These are phyloP conservation scores for Combretum micranthum DNA, from an alignment of 345 rosid species.

Conservation along the genomic window DNA sequence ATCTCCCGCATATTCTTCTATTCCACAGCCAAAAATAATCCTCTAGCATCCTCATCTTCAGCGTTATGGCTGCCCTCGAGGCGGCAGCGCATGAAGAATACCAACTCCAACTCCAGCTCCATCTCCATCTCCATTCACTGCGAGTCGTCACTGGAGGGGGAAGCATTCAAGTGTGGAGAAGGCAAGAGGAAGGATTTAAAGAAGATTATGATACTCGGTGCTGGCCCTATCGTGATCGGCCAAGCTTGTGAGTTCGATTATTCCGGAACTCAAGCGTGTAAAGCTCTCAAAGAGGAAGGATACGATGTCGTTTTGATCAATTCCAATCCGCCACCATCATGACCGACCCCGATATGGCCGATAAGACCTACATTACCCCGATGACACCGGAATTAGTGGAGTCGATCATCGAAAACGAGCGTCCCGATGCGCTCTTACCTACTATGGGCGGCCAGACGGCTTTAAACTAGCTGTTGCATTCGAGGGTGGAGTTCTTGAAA, in stretches of 20 bases:
- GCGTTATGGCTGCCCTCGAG: no score
- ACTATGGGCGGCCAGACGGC: slow-evolving; percentile 99
- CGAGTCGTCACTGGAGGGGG: no score
- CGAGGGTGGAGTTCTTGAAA: slow-evolving; percentile 64
- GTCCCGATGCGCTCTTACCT: slow-evolving; percentile 84
- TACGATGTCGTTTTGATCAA: slow-evolving; percentile 79
- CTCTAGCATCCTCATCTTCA: neutral
- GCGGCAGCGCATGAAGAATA: no score
- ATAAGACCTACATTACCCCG: slow-evolving; percentile 79
- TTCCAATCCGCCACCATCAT: slow-evolving; percentile 95
- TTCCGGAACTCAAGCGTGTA: slow-evolving; percentile 96
- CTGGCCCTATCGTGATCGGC: slow-evolving; percentile 97
- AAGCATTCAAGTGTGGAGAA: neutral
- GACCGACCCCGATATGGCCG: slow-evolving; percentile 95
- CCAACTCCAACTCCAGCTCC: no score
- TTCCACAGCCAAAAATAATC: neutral
- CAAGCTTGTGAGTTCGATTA: slow-evolving; percentile 99
- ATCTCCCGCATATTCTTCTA: no score
- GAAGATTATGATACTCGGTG: slow-evolving; percentile 90
- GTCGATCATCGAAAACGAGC: slow-evolving; percentile 72
- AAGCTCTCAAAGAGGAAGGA: slow-evolving; percentile 86
- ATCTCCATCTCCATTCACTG: no score
- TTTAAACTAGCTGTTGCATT: slow-evolving; percentile 78
- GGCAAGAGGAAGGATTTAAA: slow-evolving; percentile 78
- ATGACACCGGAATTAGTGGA: slow-evolving; percentile 89